Evolutionary conservation across 352 stramenopile species (phyloP).

Genomic region (Albugo laibachii): DNA sequence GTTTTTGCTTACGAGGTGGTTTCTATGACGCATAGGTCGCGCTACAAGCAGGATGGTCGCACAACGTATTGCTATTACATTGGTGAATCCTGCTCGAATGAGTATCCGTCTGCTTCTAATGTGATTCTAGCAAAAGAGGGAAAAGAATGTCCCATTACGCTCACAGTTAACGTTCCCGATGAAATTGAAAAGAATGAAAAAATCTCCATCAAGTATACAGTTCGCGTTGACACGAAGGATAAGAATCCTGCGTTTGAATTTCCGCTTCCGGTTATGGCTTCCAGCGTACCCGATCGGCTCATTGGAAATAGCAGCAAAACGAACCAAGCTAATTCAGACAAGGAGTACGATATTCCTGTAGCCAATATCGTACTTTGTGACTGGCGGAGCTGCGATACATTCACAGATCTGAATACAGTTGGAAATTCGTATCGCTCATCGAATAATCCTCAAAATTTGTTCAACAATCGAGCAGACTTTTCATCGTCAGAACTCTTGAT

Average conservation of each 20-base stretch:
- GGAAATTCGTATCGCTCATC: constrained; percentile 32
- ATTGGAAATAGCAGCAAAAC: constrained; percentile 11
- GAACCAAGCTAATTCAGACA: constrained; percentile 11
- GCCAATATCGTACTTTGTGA: constrained; percentile 64
- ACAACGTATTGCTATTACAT: constrained; percentile 75
- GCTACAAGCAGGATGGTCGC: constrained; percentile 51
- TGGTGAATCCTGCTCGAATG: constrained; percentile 27
- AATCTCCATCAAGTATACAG: constrained; percentile 40
- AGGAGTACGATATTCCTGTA: constrained; percentile 29
- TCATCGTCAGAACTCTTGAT: constrained; percentile 42
- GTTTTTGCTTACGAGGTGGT: too few species aligned
- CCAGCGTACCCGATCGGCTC: constrained; percentile 22
- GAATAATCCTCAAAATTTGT: constrained; percentile 59
- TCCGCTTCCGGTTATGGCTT: constrained; percentile 18
- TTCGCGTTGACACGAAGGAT: constrained; percentile 24
- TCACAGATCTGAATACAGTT: constrained; percentile 18
- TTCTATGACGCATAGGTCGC: constrained; percentile 9
- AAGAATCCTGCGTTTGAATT: constrained; percentile 35
- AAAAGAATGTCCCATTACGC: constrained; percentile 30
- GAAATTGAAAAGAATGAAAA: constrained; percentile 21
- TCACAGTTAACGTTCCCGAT: constrained; percentile 36
- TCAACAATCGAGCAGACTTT: constrained; percentile 20
- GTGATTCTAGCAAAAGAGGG: constrained; percentile 20
- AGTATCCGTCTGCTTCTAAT: constrained; percentile 16
- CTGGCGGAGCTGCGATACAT: constrained; percentile 49